Evolutionary conservation across 208 protist genomes (phyloP).

Genomic region (Wallacemonas sp.): DNA sequence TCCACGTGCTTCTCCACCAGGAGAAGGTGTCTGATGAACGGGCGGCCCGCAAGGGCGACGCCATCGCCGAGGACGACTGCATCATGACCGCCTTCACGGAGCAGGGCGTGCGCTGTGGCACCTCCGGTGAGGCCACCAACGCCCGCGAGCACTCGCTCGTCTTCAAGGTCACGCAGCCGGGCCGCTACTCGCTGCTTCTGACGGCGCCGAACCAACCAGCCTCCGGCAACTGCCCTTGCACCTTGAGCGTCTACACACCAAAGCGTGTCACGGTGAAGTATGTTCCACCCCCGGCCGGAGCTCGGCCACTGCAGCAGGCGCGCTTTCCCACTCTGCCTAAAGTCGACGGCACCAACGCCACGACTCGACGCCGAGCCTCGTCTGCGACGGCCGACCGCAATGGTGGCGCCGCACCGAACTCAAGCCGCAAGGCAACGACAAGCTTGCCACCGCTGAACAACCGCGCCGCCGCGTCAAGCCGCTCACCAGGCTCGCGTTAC

Average conservation of each 20-base stretch:
- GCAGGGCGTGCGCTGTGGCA: conserved; percentile 49
- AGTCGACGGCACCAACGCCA: not conserved
- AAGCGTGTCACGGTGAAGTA: conserved; percentile 62
- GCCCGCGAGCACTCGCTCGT: conserved; percentile 82
- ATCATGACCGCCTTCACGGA: conserved; percentile 65
- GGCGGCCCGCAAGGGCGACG: conserved; percentile 43
- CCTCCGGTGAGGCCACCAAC: conserved; percentile 70
- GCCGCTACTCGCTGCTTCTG: conserved; percentile 64
- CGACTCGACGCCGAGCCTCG: conserved; percentile 1
- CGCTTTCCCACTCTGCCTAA: conserved; percentile 52
- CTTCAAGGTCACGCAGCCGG: conserved; percentile 45
- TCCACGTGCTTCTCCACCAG: conserved; percentile 82
- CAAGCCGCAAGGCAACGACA: conserved; percentile 6
- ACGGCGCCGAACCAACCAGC: conserved; percentile 40
- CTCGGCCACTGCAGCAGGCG: conserved; percentile 44
- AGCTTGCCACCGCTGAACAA: conserved; percentile 14
- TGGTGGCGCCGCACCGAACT: not conserved
- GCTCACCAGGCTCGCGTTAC: not conserved
- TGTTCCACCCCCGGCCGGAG: conserved; percentile 39
- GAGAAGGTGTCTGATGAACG: conserved; percentile 47
- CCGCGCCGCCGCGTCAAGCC: not conserved
- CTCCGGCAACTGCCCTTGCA: conserved; percentile 58
- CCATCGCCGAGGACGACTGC: conserved; percentile 62
- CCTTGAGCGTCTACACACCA: conserved; percentile 64
- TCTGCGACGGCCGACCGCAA: conserved; percentile 12